These are phyloP conservation scores for Malus asiatica DNA, from an alignment of 306 rosid species.

Conservation along the genomic window DNA sequence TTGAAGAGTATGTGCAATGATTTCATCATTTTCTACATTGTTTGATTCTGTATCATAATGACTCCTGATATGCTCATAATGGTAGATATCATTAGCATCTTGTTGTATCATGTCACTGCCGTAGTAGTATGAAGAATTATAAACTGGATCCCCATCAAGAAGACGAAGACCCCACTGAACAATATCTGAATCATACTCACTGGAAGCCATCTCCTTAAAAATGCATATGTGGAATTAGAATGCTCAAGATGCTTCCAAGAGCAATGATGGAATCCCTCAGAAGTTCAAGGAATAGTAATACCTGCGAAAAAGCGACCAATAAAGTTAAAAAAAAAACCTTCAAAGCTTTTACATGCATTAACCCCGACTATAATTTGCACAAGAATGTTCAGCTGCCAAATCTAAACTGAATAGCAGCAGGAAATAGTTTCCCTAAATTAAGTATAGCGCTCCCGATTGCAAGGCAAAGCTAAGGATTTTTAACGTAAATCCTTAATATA, in stretches of 20 bases:
- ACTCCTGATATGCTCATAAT: constrained; percentile 37
- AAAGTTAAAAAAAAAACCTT: neutral
- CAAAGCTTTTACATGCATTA: neutral
- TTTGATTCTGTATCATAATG: constrained; percentile 38
- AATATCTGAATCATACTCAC: constrained; percentile 57
- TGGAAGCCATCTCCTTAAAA: constrained; percentile 38
- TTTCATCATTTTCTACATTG: constrained; percentile 69
- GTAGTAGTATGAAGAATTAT: constrained; percentile 42
- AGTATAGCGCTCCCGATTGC: neutral
- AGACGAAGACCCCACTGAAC: constrained; percentile 61
- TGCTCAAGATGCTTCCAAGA: neutral
- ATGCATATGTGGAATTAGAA: neutral
- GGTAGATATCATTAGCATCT: constrained; percentile 31
- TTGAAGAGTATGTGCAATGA: constrained; percentile 69
- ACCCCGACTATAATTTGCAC: neutral
- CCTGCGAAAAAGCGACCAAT: constrained; percentile 16
- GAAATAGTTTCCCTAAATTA: neutral
- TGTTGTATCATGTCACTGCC: constrained; percentile 27
- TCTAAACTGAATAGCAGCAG: neutral
- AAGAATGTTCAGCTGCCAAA: neutral
- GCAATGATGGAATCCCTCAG: constrained; percentile 4
- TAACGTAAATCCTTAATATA: neutral
- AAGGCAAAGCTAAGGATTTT: neutral
- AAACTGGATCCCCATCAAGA: constrained; percentile 41
- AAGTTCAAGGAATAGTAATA: constrained; percentile 1